Evolutionary conservation across 352 stramenopile genomes (phyloP).

Genomic region (Aphanomyces astaci): DNA sequence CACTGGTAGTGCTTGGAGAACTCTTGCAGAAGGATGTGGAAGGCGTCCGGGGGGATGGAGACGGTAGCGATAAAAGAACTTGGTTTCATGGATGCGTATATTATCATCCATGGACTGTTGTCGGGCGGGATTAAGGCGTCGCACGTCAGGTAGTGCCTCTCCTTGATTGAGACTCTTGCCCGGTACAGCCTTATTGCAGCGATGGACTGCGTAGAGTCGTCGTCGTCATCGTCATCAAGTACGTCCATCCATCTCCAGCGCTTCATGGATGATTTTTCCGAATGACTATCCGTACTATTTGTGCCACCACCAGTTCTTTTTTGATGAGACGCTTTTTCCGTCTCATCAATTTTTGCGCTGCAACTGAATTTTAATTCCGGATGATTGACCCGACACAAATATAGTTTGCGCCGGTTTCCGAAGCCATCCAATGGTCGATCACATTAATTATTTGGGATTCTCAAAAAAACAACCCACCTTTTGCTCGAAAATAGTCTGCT

Average conservation of each 20-base stretch:
- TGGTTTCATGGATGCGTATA: background rate
- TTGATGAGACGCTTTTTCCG: background rate
- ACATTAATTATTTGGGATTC: too few species aligned
- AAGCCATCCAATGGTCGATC: background rate
- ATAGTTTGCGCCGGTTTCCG: background rate
- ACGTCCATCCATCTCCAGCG: too few species aligned
- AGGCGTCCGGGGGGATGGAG: background rate
- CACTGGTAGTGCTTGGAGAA: background rate
- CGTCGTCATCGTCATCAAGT: background rate
- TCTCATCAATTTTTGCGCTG: background rate
- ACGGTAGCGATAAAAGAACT: background rate
- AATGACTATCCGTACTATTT: background rate
- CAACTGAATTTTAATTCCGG: background rate
- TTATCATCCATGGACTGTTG: background rate
- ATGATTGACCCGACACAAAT: constrained; percentile 6
- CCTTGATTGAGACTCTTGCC: background rate
- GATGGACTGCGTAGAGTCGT: background rate
- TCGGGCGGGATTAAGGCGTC: background rate
- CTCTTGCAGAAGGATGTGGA: background rate
- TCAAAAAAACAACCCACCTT: too few species aligned
- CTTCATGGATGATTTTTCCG: too few species aligned
- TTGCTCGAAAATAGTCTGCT: too few species aligned
- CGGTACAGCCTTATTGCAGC: background rate
- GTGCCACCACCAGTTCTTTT: background rate
- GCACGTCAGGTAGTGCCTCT: constrained; percentile 1